Base-by-base conservation (phyloP, 176 grass and related monocot genomes). In the Zea luxurians region DNA sequence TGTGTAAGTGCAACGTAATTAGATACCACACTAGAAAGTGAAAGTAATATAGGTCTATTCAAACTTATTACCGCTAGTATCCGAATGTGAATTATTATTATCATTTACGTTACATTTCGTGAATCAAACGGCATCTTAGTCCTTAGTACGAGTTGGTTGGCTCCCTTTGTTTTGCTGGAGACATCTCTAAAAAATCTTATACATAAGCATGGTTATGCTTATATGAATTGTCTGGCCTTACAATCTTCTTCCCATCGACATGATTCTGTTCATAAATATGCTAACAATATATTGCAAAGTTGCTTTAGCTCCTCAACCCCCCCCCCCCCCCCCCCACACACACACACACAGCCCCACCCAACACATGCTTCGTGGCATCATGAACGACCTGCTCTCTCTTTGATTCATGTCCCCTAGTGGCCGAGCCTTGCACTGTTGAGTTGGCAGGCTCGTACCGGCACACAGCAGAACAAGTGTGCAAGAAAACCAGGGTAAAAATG, bases 361-460 rank as follows among this genome's bases (percentile, higher is more conserved):
- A 16, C 46, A 37, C 68, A 71, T 77, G 59, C 46, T 71, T 48
- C 45, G 12, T 36, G 21, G 21, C 49, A 71, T 37, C 27, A 64
- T 10, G 27, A 37, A 37, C 21, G 4, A 53, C n/a, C 21, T 48
- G 52, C 48, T 34, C 27, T 37, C 2, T 13, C 2, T 6, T 5
- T 37, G 1, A 37, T 20, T 37, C 13, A 10, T 18, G 78, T 37
- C n/a, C 38, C n/a, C 20, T 15, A 10, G 55, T 4, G 7, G 18
- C 1, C 55, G 8, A 15, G 13, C 9, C 11, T 10, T 50, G 44
- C 16, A 6, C 16, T 40, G 67, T 48, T 34, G 53, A 35, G 41
- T 17, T 77, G 74, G 43, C 13, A 37, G 34, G 4, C 4, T 3
- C n/a, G n/a, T n/a, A 57, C 52, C 16, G 52, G 16, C 50, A 6